phyloP scores from a whole-genome alignment of 1,284 basidiomycete genomes.

The Meira nashicola region DNA sequence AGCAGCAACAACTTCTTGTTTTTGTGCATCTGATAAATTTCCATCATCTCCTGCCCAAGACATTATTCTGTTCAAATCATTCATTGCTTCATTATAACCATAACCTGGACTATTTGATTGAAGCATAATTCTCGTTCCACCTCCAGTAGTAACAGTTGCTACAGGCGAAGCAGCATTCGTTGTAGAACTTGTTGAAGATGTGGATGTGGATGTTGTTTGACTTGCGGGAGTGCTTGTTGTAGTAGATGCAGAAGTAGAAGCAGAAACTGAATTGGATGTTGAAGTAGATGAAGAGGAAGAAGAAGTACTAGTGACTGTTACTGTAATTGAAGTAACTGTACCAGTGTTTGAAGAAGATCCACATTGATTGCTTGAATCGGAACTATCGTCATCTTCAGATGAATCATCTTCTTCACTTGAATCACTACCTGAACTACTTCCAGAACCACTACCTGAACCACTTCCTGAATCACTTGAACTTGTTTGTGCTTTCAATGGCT shows the following conservation, averaged over 20 bases:
- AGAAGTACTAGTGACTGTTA: not conserved
- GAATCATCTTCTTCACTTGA: too few relatives aligned
- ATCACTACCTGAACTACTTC: too few relatives aligned
- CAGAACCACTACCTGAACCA: too few relatives aligned
- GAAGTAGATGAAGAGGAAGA: not conserved
- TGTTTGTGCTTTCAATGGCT: too few relatives aligned
- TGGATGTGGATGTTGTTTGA: constrained; percentile 1
- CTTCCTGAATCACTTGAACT: too few relatives aligned
- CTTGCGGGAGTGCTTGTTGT: not conserved
- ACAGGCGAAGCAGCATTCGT: constrained; percentile 6
- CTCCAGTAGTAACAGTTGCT: not conserved
- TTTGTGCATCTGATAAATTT: constrained; percentile 27
- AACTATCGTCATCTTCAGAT: too few relatives aligned
- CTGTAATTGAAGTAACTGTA: not conserved
- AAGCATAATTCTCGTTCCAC: not conserved
- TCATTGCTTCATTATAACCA: constrained; percentile 29
- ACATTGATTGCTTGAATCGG: too few relatives aligned
- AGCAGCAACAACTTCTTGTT: constrained; percentile 44
- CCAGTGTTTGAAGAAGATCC: not conserved
- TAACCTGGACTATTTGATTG: constrained; percentile 35
- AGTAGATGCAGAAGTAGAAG: constrained; percentile 8
- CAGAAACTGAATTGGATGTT: not conserved
- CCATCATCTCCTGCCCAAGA: constrained; percentile 40
- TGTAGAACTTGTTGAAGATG: not conserved
- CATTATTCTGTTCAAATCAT: constrained; percentile 43